Base-by-base conservation (phyloP, 129 eudicot species). In the Saussurea involucrata region DNA sequence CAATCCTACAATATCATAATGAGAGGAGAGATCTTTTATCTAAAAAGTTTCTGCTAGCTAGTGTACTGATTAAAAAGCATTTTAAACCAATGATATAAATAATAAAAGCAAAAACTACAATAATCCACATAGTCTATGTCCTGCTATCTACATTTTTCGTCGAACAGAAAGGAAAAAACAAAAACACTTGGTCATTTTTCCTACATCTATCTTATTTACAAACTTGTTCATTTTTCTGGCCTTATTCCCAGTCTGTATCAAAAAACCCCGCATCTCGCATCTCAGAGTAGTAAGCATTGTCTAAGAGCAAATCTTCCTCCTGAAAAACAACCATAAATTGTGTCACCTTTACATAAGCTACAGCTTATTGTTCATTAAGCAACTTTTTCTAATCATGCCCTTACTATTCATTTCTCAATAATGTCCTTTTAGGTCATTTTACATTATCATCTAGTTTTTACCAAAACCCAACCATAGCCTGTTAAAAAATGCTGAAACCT, bases 231-330 rank as follows among this genome's bases (percentile, higher is more conserved):
- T n/a, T n/a, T n/a, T n/a, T n/a, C n/a, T n/a, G n/a, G n/a, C n/a
- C 77, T 82, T 83, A 85, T 17, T 88, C 90, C 92, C 92, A 88
- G 5, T 91, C 97, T 10, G 88, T 75, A 63, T 91, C 97, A 24
- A 91, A 91, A 81, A 91, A 91, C 2, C 97, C 97, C 25, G 97
- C 97, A 85, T 91, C 97, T 83, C 84, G 84, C 97, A 91, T 91
- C 82, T 91, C 97, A 27, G 93, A 88, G 71, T 88, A 91, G 71
- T 91, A 91, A 66, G 94, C 97, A 76, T 82, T 91, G 15, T 88
- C 95, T 74, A 91, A 72, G 65, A 85, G 93, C 90, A 88, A 76
- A 49, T 91, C 97, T 81, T 91, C 94, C 81, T 89, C 97, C 97
- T 91, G 88, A 36, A 55, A 55, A 63, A 69, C 66, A 29, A 5